Conservation (phyloP, 1,284 basidiomycete species). For the Pseudozyma tsukubaensis region DNA sequence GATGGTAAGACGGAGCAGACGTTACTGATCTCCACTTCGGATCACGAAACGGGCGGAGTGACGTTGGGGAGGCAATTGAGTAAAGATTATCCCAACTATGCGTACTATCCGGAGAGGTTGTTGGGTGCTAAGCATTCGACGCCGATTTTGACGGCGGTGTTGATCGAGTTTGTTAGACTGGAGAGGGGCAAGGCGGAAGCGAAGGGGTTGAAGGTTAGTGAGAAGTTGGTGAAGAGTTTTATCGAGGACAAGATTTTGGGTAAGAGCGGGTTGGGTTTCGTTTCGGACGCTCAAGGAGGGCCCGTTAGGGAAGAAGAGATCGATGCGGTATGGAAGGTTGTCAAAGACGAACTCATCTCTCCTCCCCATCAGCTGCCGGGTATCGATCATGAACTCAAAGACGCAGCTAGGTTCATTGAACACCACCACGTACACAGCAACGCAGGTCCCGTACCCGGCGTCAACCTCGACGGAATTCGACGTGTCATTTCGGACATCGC, state of each 20-base stretch:
- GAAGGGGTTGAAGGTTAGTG: constrained; percentile 5
- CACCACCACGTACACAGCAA: background rate
- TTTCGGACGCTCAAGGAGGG: constrained; percentile 25
- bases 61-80: constrained; percentile 68
- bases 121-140: constrained; percentile 67
- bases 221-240: constrained; percentile 33
- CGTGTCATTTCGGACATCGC: constrained; percentile 48
- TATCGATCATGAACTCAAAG: background rate
- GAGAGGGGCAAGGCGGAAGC: constrained; percentile 6
- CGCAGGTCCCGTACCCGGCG: constrained; percentile 32
- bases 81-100: constrained; percentile 63
- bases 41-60: constrained; percentile 70
- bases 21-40: constrained; percentile 68
- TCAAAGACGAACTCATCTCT: constrained; percentile 34
- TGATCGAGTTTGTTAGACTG: constrained; percentile 49
- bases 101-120: constrained; percentile 69
- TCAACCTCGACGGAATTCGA: constrained; percentile 43
- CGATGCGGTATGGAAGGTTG: constrained; percentile 46
- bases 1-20: constrained; percentile 60
- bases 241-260: constrained; percentile 49
- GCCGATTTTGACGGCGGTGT: constrained; percentile 55
- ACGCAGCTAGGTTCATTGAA: background rate
- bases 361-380: constrained; percentile 4
- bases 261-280: constrained; percentile 32
- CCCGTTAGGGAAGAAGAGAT: constrained; percentile 58